These are phyloP conservation scores for Solanum ossicruentum DNA, from an alignment of 257 asterid species.

Conservation along the genomic window DNA sequence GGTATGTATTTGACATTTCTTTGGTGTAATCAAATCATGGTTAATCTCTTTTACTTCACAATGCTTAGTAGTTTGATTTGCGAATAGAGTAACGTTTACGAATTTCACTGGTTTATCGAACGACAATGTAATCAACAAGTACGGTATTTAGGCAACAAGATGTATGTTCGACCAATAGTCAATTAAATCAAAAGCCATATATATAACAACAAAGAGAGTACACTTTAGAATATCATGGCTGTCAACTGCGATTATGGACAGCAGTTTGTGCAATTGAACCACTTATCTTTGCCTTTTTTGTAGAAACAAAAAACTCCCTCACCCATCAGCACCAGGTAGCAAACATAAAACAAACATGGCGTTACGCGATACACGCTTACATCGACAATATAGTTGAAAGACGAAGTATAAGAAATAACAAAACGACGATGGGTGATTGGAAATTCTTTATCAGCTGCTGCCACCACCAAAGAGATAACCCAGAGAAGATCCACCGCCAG, in stretches of 20 bases:
- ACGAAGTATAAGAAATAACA: neutral
- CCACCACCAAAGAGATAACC: neutral
- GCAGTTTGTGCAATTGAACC: neutral
- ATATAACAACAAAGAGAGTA: neutral
- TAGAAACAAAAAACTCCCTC: neutral
- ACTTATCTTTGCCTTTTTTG: neutral
- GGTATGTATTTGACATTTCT: neutral
- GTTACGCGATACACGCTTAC: neutral
- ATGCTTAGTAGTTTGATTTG: too few species aligned
- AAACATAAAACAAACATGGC: neutral
- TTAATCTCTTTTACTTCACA: too few species aligned
- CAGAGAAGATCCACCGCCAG: constrained; percentile 1
- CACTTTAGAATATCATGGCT: neutral
- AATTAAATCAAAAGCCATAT: neutral
- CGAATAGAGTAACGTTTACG: too few species aligned
- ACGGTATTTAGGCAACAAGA: neutral
- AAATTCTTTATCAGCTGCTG: neutral
- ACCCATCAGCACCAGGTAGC: neutral
- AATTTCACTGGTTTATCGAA: neutral
- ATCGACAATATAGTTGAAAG: neutral
- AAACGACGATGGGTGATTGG: neutral
- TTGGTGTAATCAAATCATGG: neutral
- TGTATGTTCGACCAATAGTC: neutral
- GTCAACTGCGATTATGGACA: neutral
- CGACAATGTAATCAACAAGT: neutral